These are phyloP conservation scores for Dissophora globulifera DNA, from an alignment of 192 early-diverging fungal genomes.

Conservation along the genomic window DNA sequence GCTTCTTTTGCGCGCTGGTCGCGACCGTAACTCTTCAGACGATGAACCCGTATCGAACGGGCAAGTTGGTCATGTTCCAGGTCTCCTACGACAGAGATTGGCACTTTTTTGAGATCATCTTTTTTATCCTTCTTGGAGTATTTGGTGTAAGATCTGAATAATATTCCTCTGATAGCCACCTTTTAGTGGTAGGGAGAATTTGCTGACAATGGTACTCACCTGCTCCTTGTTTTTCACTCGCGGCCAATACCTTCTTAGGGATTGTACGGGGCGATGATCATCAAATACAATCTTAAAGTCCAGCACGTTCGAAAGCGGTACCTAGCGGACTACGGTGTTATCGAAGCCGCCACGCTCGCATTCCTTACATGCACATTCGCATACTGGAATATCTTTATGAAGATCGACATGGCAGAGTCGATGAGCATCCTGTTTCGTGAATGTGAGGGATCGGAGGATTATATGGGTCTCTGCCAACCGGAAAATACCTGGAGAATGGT, in stretches of 20 bases:
- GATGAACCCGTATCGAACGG: conserved; percentile 95
- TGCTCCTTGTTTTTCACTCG: background rate
- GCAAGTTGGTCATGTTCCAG: conserved; percentile 97
- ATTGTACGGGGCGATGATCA: conserved; percentile 81
- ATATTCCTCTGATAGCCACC: no score
- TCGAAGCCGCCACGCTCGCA: conserved; percentile 72
- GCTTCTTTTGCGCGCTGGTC: conserved; percentile 97
- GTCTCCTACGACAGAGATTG: conserved; percentile 92
- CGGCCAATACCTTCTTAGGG: conserved; percentile 56
- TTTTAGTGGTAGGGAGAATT: no score
- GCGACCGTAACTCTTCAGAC: conserved; percentile 91
- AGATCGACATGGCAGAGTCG: conserved; percentile 89
- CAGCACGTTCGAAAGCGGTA: conserved; percentile 77
- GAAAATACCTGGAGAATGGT: conserved; percentile 51
- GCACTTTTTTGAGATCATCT: conserved; percentile 92
- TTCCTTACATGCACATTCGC: conserved; percentile 73
- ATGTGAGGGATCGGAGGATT: conserved; percentile 70
- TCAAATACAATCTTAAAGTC: conserved; percentile 76
- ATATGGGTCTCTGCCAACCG: conserved; percentile 71
- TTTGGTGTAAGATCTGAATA: conserved; percentile 88
- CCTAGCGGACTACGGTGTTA: conserved; percentile 71
- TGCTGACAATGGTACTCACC: no score
- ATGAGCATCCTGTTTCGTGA: conserved; percentile 80
- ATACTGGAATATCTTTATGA: conserved; percentile 77
- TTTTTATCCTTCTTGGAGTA: conserved; percentile 81